Evolutionary conservation across 768 basidiomycete genomes (phyloP).

Genomic region (Exsudoporus frostii): DNA sequence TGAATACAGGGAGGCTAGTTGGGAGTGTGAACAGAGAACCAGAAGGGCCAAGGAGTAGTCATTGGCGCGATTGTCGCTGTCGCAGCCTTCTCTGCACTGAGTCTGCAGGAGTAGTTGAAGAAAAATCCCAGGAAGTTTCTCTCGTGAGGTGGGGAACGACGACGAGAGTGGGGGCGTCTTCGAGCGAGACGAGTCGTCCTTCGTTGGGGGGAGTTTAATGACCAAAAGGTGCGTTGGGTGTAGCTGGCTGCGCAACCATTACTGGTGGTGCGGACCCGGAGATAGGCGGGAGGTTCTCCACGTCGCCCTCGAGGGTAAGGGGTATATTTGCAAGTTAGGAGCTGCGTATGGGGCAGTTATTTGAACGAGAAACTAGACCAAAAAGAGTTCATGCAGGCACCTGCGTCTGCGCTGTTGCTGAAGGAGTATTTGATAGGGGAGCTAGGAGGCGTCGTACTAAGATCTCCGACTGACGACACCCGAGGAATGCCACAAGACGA

Average conservation of each 20-base stretch:
- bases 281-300: conserved; percentile 8
- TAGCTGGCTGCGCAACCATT: conserved; percentile 34
- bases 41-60: conserved; percentile 1
- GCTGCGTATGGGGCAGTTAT: conserved; percentile 59
- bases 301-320: conserved; percentile 43
- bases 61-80: conserved; percentile 1
- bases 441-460: conserved; percentile 61
- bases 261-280: conserved; percentile 20
- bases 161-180: conserved; percentile 50
- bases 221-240: conserved; percentile 40
- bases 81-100: neutral
- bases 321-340: conserved; percentile 66
- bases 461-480: conserved; percentile 35
- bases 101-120: conserved; percentile 2
- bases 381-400: conserved; percentile 25
- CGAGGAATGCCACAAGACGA: conserved; percentile 18
- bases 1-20: conserved; percentile 9
- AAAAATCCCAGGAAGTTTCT: conserved; percentile 11
- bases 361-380: conserved; percentile 50
- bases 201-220: conserved; percentile 23
- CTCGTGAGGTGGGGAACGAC: conserved; percentile 23
- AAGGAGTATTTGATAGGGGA: conserved; percentile 48
- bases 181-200: conserved; percentile 34
- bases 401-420: conserved; percentile 10
- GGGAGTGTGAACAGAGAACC: conserved; percentile 9